phyloP scores from a whole-genome alignment of 139 green algal genomes.

The Parachlorella kessleri region DNA sequence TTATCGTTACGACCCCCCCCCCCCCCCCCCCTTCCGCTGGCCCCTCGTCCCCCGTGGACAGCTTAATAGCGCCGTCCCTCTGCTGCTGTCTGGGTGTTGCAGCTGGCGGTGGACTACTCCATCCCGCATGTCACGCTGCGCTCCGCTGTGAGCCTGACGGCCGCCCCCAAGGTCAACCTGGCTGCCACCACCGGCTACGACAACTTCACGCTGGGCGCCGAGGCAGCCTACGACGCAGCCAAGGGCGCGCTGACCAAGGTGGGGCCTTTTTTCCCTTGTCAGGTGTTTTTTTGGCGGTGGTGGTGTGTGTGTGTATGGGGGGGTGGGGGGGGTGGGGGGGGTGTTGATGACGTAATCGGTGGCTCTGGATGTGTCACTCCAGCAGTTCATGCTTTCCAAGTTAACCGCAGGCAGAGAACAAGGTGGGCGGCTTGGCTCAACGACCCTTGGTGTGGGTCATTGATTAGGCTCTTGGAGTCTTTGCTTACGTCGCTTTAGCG shows the following conservation, averaged over 20 bases:
- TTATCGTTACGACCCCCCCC: too few species aligned
- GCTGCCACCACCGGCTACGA: conserved; percentile 26
- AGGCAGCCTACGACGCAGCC: conserved; percentile 49
- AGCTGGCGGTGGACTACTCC: conserved; percentile 50
- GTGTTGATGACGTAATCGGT: too few species aligned
- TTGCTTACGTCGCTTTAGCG: too few species aligned
- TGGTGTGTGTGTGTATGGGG: background rate
- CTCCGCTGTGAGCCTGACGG: conserved; percentile 31
- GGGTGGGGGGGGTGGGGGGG: background rate
- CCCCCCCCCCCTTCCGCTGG: background rate
- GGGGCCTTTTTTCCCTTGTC: background rate
- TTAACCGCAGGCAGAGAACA: too few species aligned
- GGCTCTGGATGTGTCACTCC: too few species aligned
- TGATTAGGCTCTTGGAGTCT: too few species aligned
- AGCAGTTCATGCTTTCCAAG: too few species aligned
- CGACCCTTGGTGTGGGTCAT: background rate
- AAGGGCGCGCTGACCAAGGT: conserved; percentile 47
- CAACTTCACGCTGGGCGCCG: conserved; percentile 39
- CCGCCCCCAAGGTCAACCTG: conserved; percentile 50
- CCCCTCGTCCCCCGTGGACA: background rate
- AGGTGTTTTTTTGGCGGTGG: background rate
- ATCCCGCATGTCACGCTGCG: conserved; percentile 52
- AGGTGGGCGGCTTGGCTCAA: too few species aligned
- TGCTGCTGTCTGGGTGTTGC: conserved; percentile 3
- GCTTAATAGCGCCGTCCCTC: background rate